Conservation (phyloP, 2,329 filamentous ascomycete genomes). For the Whalleya microplaca region DNA sequence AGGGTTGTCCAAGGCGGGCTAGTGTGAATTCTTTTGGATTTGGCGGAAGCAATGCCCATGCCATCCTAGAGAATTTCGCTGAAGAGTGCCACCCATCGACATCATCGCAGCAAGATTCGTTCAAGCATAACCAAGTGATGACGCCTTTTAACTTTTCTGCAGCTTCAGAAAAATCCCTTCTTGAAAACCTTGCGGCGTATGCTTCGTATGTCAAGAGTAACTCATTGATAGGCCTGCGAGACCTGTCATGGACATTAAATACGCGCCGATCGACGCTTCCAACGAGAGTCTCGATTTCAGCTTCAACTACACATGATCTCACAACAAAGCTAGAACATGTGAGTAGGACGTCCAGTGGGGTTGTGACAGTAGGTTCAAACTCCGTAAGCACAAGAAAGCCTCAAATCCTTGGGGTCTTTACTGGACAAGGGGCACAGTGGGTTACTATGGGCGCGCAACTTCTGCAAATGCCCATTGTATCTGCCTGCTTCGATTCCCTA, state of each 20-base stretch:
- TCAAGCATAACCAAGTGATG: not conserved
- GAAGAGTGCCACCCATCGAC: too few relatives aligned
- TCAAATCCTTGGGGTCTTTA: conserved; percentile 30
- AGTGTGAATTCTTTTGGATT: conserved; percentile 33
- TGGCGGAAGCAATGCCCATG: conserved; percentile 33
- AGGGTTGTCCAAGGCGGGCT: too few relatives aligned
- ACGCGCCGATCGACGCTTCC: conserved; percentile 5
- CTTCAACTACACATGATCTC: conserved; percentile 5
- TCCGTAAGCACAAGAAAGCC: not conserved
- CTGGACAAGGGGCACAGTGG: conserved; percentile 36
- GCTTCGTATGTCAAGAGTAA: conserved; percentile 1
- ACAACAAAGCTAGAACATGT: not conserved
- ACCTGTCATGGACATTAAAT: conserved; percentile 18
- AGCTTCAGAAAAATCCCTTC: conserved; percentile 7
- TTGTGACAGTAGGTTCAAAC: too few relatives aligned
- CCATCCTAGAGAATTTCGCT: conserved; percentile 21
- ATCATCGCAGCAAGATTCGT: not conserved
- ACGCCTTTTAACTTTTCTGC: conserved; percentile 26
- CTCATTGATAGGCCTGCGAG: not conserved
- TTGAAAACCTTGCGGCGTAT: conserved; percentile 7
- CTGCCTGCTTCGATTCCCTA: conserved; percentile 14
- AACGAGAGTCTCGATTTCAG: conserved; percentile 5
- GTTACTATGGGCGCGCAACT: conserved; percentile 32
- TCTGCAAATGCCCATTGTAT: conserved; percentile 3
- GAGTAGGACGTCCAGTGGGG: not conserved